These are phyloP conservation scores for Bisporella sp. DNA, from an alignment of 2,329 filamentous ascomycete species.

Conservation along the genomic window DNA sequence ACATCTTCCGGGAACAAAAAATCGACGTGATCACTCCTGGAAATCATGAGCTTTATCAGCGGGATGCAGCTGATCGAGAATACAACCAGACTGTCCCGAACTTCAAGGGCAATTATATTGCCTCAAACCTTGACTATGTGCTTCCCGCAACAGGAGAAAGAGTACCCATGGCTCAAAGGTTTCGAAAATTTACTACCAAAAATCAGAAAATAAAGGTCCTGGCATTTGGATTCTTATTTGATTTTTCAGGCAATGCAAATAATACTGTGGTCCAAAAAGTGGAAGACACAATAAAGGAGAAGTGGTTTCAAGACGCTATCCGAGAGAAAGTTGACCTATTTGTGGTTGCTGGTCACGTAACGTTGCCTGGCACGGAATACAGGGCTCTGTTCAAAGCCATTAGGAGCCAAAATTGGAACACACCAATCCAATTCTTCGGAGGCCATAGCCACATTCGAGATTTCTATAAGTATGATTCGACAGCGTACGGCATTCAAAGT, in stretches of 20 bases:
- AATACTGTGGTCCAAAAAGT: slow-evolving; percentile 82
- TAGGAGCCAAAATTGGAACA: slow-evolving; percentile 67
- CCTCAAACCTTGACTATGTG: slow-evolving; percentile 88
- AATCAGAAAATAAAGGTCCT: slow-evolving; percentile 78
- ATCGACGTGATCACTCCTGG: slow-evolving; percentile 83
- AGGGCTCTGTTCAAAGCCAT: slow-evolving; percentile 72
- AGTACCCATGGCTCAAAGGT: slow-evolving; percentile 73
- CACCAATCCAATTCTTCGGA: slow-evolving; percentile 85
- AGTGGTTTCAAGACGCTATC: slow-evolving; percentile 85
- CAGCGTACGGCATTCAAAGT: slow-evolving; percentile 73
- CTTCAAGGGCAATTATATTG: slow-evolving; percentile 73
- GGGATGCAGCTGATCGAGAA: slow-evolving; percentile 70
- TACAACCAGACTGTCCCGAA: slow-evolving; percentile 74
- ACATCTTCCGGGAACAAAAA: slow-evolving; percentile 75
- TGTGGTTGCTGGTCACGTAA: slow-evolving; percentile 79
- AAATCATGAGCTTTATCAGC: slow-evolving; percentile 92
- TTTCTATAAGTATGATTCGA: slow-evolving; percentile 70
- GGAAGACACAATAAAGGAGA: slow-evolving; percentile 69
- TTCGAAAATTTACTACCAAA: slow-evolving; percentile 85
- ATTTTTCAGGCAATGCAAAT: slow-evolving; percentile 86
- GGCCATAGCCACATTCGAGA: slow-evolving; percentile 89
- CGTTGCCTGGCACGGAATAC: slow-evolving; percentile 74
- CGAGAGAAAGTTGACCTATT: slow-evolving; percentile 83
- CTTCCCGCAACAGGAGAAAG: slow-evolving; percentile 63
- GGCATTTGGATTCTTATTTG: slow-evolving; percentile 90